Percentiles rank a stretch among this genome's conserved stretches.
phyloP scores from a whole-genome alignment of 495 filamentous ascomycete genomes.

The Cercophora newfieldiana region DNA sequence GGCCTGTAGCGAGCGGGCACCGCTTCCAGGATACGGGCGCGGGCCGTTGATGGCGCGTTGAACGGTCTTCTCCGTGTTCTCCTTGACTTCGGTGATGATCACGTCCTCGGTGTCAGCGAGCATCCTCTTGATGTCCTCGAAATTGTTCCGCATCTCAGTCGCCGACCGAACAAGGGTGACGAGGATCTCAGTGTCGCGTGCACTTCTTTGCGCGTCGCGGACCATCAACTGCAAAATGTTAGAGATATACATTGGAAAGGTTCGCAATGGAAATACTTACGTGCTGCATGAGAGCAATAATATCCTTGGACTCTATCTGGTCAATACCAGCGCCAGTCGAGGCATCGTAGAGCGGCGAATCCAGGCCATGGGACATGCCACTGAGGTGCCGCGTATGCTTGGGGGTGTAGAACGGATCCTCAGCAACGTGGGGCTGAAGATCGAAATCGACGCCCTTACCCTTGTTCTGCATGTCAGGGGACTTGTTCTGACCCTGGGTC shows the following conservation, averaged over 20 bases:
- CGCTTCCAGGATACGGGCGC: constrained; percentile 73
- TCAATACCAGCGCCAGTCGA: constrained; percentile 88
- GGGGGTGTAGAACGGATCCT: constrained; percentile 59
- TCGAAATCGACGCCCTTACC: constrained; percentile 60
- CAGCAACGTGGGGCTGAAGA: constrained; percentile 56
- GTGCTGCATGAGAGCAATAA: constrained; percentile 97
- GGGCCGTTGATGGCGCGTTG: constrained; percentile 83
- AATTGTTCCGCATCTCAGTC: constrained; percentile 95
- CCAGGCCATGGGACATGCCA: constrained; percentile 87
- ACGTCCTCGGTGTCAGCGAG: constrained; percentile 82
- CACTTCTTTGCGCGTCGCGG: constrained; percentile 93
- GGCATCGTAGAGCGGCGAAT: constrained; percentile 86
- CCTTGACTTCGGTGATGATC: constrained; percentile 79
- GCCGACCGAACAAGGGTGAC: constrained; percentile 91
- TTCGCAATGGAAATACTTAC: constrained; percentile 47
- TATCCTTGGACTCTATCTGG: constrained; percentile 93
- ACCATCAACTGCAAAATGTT: constrained; percentile 75
- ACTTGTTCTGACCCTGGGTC: constrained; percentile 74
- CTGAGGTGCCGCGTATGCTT: constrained; percentile 73
- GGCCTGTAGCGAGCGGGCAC: constrained; percentile 55
- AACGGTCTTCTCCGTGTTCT: constrained; percentile 79
- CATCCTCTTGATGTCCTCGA: constrained; percentile 94
- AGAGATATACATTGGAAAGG: constrained; percentile 26
- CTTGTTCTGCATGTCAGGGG: constrained; percentile 55
- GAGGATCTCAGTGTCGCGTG: constrained; percentile 93